Conservation (phyloP, 2,329 filamentous ascomycete genomes). For the Apiospora saccharicola region DNA sequence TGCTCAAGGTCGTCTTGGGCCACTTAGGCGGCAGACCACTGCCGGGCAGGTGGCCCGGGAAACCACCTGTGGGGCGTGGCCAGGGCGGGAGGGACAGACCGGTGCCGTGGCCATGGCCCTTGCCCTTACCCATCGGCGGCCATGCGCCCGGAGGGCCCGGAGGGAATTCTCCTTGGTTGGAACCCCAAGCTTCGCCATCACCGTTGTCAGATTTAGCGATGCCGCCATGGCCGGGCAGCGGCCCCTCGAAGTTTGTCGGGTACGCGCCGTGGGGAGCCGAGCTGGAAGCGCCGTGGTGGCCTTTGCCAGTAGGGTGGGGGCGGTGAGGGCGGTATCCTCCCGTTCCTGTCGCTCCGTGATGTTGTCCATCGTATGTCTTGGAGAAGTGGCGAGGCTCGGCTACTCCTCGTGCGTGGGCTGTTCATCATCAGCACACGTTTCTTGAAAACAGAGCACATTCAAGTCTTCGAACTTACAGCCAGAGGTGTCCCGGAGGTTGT, state of each 20-base stretch:
- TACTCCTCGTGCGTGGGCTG: background rate
- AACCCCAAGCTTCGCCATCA: background rate
- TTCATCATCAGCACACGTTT: background rate
- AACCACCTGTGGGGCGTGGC: background rate
- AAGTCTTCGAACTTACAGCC: slow-evolving; percentile 2
- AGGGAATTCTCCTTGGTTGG: background rate
- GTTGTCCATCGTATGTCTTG: background rate
- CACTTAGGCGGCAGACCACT: background rate
- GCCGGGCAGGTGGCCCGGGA: background rate
- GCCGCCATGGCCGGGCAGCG: background rate
- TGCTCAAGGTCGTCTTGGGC: slow-evolving; percentile 12
- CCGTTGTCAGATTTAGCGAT: background rate
- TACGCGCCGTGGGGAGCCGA: background rate
- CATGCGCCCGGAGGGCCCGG: background rate
- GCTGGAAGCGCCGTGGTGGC: background rate
- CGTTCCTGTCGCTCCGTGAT: slow-evolving; percentile 1
- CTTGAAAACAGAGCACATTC: background rate
- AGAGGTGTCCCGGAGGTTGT: slow-evolving; percentile 1
- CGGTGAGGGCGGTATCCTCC: background rate
- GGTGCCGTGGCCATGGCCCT: background rate
- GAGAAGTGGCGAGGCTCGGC: background rate
- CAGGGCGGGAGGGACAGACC: background rate
- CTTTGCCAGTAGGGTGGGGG: background rate
- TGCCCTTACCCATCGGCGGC: background rate
- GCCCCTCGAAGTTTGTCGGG: background rate